These are phyloP conservation scores for Trichoderma gamsii DNA, from an alignment of 495 filamentous ascomycete genomes.

Conservation along the genomic window DNA sequence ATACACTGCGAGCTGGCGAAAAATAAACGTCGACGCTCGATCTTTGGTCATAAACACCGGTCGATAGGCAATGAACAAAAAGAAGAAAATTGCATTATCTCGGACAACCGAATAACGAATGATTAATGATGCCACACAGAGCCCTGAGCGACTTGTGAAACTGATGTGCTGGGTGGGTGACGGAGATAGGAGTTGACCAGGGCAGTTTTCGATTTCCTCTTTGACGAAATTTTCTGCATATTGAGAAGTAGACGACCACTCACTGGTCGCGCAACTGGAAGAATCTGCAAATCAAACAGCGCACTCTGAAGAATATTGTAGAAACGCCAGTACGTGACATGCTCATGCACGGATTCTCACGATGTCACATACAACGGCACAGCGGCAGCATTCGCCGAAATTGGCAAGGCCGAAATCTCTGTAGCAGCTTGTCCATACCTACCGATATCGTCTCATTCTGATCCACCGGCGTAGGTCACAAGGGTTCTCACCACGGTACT, in stretches of 20 bases:
- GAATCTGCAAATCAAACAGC: neutral
- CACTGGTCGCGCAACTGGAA: too few relatives aligned
- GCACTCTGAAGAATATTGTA: neutral
- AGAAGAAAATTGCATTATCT: constrained; percentile 14
- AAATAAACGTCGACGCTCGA: constrained; percentile 16
- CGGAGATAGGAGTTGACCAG: too few relatives aligned
- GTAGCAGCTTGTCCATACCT: neutral
- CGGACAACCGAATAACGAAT: neutral
- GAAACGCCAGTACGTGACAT: neutral
- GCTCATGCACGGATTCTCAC: neutral
- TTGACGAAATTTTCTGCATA: neutral
- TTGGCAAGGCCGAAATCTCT: too few relatives aligned
- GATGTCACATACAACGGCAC: neutral
- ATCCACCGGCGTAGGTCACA: neutral
- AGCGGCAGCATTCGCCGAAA: neutral
- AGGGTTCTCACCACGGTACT: neutral
- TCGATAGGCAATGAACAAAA: constrained; percentile 14
- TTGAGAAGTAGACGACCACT: neutral
- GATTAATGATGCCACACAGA: neutral
- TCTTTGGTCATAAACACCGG: constrained; percentile 15
- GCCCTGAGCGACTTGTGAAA: neutral
- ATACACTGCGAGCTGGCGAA: constrained; percentile 17
- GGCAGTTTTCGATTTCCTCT: too few relatives aligned
- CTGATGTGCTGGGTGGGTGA: neutral
- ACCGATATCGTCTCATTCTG: neutral